Conservation (phyloP, 495 filamentous ascomycete species). For the Neurospora sp. region DNA sequence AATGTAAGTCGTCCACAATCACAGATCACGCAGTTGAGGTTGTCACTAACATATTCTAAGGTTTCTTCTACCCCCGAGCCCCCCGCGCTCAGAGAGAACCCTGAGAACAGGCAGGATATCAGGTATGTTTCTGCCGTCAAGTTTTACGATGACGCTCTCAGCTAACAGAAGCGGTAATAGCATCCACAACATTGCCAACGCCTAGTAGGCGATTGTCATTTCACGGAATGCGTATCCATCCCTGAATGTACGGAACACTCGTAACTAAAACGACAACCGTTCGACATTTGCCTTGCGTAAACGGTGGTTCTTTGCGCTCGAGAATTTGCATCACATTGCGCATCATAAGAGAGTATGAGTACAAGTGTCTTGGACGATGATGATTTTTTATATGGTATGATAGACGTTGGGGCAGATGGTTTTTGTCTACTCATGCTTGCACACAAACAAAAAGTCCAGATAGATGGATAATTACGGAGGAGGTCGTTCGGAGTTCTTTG, state of each 20-base stretch:
- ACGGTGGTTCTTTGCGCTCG: not conserved
- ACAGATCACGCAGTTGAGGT: not conserved
- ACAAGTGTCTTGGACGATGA: not conserved
- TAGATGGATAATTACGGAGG: not conserved
- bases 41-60: not conserved
- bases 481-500: not conserved
- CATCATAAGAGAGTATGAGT: not conserved
- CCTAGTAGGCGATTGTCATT: not conserved
- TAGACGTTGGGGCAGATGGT: not conserved
- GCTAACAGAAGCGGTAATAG: not conserved
- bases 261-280: not conserved
- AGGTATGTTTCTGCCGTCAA: slow-evolving; percentile 2
- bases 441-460: not conserved
- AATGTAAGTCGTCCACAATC: slow-evolving; percentile 2
- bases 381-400: not conserved
- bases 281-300: not conserved
- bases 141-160: not conserved
- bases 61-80: not conserved
- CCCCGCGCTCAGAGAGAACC: not conserved
- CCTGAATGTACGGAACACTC: not conserved
- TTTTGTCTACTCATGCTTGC: not conserved
- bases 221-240: not conserved
- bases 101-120: slow-evolving; percentile 14
- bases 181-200: slow-evolving; percentile 2
- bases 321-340: not conserved